These are phyloP conservation scores for Ploettnerulaceae sp. DNA, from an alignment of 2,329 filamentous ascomycete genomes.

Conservation along the genomic window DNA sequence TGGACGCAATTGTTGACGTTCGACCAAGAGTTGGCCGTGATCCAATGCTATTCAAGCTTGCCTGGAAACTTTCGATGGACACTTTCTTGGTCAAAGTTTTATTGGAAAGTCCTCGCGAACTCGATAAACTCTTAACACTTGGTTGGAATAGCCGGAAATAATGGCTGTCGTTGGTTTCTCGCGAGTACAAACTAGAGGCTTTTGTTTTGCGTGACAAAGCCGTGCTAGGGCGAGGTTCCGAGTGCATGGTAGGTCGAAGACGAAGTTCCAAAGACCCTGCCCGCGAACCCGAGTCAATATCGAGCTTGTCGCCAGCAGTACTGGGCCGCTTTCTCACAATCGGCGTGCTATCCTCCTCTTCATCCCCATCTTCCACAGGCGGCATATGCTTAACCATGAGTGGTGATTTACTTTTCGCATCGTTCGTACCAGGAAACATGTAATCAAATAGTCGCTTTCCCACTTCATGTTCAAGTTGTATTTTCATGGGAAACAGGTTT, in stretches of 20 bases:
- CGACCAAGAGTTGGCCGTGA: constrained; percentile 28
- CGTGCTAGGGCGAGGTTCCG: constrained; percentile 37
- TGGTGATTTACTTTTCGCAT: constrained; percentile 54
- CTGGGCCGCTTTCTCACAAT: constrained; percentile 12
- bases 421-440: constrained; percentile 78
- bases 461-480: constrained; percentile 89
- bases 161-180: constrained; percentile 30
- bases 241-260: constrained; percentile 74
- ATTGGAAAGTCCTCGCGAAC: constrained; percentile 13
- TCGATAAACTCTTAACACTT: constrained; percentile 31
- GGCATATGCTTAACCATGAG: constrained; percentile 52
- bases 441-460: constrained; percentile 95
- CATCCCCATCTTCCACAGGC: constrained; percentile 33
- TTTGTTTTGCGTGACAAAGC: constrained; percentile 23
- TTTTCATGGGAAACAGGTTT: constrained; percentile 84
- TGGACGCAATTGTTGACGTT: constrained; percentile 24
- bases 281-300: constrained; percentile 53
- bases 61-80: constrained; percentile 32
- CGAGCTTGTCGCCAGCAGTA: constrained; percentile 39
- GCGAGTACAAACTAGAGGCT: constrained; percentile 27
- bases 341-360: constrained; percentile 28
- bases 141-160: constrained; percentile 42
- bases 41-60: constrained; percentile 19
- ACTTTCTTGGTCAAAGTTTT: constrained; percentile 30
- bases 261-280: constrained; percentile 76